A percentile compares a stretch with the other conserved stretches of the same genome.
Conservation (phyloP, 2,329 filamentous ascomycete species). For the Apiospora arundinis region DNA sequence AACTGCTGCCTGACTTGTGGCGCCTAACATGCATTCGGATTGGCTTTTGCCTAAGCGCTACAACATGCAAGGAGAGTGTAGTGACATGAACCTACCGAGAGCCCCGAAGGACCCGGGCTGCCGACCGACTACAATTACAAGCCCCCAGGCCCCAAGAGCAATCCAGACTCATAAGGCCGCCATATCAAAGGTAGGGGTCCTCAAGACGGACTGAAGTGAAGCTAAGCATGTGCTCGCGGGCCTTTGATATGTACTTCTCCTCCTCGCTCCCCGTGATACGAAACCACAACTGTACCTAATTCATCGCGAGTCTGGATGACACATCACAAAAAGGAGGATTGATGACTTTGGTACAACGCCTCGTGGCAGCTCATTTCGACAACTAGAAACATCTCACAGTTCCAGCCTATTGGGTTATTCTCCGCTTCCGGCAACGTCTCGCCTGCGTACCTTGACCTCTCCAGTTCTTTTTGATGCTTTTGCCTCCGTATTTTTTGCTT, state of each 20-base stretch:
- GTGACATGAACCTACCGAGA: not conserved
- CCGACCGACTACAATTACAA: not conserved
- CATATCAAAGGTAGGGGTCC: not conserved
- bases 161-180: not conserved
- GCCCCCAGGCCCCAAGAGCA: not conserved
- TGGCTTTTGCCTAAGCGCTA: slow-evolving; percentile 2
- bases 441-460: not conserved
- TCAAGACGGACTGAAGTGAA: not conserved
- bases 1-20: not conserved
- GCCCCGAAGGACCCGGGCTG: not conserved
- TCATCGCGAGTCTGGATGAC: not conserved
- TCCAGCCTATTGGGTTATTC: slow-evolving; percentile 4
- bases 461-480: not conserved
- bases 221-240: not conserved
- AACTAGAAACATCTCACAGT: slow-evolving; percentile 13
- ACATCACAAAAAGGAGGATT: not conserved
- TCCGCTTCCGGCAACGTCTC: not conserved
- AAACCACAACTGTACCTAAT: not conserved
- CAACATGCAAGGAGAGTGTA: not conserved
- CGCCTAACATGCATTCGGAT: not conserved
- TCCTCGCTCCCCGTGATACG: not conserved
- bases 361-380: slow-evolving; percentile 6
- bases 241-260: not conserved
- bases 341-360: not conserved
- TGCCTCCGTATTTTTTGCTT: too few relatives aligned